Evolutionary conservation across 1,284 basidiomycete genomes (phyloP).

Genomic region (Vanrija sp.): DNA sequence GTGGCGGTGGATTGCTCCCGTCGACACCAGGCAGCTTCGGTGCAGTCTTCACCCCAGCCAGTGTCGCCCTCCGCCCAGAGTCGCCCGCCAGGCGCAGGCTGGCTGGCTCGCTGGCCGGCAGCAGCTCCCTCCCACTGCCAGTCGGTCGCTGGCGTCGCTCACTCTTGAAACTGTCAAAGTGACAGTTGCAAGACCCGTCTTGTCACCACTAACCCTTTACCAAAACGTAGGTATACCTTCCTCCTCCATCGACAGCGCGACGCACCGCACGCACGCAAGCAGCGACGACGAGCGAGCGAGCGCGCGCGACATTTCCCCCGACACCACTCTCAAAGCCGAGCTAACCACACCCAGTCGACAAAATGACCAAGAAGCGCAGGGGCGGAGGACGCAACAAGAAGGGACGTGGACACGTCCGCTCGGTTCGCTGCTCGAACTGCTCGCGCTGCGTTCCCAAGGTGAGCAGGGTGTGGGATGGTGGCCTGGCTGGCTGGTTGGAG

Average conservation of each 20-base stretch:
- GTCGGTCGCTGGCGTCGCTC: no score
- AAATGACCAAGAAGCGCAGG: slow-evolving; percentile 96
- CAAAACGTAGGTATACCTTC: slow-evolving; percentile 4
- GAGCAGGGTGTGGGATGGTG: slow-evolving; percentile 12
- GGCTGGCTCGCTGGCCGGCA: no score
- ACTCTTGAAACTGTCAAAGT: no score
- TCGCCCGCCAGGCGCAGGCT: no score
- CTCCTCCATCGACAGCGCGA: not conserved
- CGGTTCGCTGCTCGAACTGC: slow-evolving; percentile 95
- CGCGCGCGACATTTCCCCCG: not conserved
- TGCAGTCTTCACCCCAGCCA: no score
- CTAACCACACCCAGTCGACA: slow-evolving; percentile 14
- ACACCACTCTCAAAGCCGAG: not conserved
- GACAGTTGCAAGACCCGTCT: no score
- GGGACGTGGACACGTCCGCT: slow-evolving; percentile 91
- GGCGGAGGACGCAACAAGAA: slow-evolving; percentile 97
- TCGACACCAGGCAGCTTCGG: no score
- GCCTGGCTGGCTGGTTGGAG: not conserved
- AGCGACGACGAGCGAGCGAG: not conserved
- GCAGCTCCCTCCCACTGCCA: no score
- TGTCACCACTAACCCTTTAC: no score
- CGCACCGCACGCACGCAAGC: no score
- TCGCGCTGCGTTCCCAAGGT: slow-evolving; percentile 76
- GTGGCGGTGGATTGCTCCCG: no score
- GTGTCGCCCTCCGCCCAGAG: no score